Percentiles rank a stretch among this genome's conserved stretches.
Evolutionary conservation across 768 basidiomycete species (phyloP).

Genomic region (Termitomyces sp.): DNA sequence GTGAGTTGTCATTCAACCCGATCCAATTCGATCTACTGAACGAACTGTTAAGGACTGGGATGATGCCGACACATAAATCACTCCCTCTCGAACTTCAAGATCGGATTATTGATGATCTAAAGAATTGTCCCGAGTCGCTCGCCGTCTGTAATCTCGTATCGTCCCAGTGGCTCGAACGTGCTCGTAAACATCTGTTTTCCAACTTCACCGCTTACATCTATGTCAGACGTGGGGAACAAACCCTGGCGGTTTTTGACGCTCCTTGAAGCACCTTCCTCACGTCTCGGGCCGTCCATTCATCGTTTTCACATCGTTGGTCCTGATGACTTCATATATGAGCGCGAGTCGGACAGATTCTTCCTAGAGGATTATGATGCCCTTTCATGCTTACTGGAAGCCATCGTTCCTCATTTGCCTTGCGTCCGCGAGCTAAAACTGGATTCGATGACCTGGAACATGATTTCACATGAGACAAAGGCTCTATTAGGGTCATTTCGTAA

Average conservation of each 20-base stretch:
- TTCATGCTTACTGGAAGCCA: neutral
- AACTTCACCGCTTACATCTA: neutral
- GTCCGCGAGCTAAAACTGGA: neutral
- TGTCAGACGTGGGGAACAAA: neutral
- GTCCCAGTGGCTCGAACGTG: neutral
- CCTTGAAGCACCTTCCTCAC: neutral
- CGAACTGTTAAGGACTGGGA: too few relatives aligned
- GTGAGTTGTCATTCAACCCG: too few relatives aligned
- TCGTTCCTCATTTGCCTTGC: neutral
- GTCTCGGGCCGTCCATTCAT: neutral
- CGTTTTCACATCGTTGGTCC: neutral
- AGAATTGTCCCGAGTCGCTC: neutral
- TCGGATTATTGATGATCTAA: too few relatives aligned
- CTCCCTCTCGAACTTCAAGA: too few relatives aligned
- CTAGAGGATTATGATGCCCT: neutral
- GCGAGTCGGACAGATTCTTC: too few relatives aligned
- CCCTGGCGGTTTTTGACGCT: neutral
- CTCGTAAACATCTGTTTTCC: neutral
- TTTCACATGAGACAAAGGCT: neutral
- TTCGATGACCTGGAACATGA: neutral
- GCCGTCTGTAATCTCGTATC: neutral
- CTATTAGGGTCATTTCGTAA: neutral
- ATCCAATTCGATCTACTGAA: too few relatives aligned
- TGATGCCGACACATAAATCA: too few relatives aligned
- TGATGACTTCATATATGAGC: neutral